Conservation (phyloP, 176 grass and related monocot species). For the Triticum turgidum region DNA sequence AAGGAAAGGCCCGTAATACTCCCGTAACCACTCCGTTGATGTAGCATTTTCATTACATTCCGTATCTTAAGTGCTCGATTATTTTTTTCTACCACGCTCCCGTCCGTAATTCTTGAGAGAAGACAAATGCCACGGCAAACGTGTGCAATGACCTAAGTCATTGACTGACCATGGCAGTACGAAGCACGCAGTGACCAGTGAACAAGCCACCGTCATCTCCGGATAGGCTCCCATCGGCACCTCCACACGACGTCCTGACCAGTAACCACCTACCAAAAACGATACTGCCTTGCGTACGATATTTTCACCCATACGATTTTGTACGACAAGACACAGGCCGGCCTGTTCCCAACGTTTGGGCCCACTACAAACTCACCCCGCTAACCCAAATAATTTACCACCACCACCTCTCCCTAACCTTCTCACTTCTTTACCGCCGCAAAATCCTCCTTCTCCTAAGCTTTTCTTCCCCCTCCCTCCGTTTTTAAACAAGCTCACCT, state of each 20-base stretch:
- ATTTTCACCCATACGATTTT: no score
- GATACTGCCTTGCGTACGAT: no score
- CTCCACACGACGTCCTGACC: no score
- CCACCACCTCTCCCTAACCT: not conserved
- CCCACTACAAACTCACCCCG: not conserved
- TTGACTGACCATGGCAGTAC: not conserved
- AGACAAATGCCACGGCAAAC: not conserved
- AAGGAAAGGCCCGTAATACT: no score
- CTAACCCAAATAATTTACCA: conserved; percentile 18
- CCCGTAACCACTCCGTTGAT: no score
- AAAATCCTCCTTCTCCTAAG: not conserved
- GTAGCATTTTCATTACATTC: no score
- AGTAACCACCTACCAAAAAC: not conserved
- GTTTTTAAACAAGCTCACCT: conserved; percentile 28
- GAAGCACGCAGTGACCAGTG: not conserved
- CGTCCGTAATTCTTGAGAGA: no score
- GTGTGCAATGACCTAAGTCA: not conserved
- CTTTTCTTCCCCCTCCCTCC: conserved; percentile 11
- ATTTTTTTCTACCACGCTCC: no score
- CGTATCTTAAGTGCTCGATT: no score
- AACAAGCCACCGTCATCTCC: not conserved
- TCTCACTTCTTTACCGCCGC: not conserved
- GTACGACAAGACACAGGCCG: no score
- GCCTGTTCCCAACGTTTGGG: no score
- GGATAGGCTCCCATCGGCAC: not conserved